These are phyloP conservation scores for Paecilomyces niveus DNA, from an alignment of 2,329 filamentous ascomycete genomes.

Conservation along the genomic window DNA sequence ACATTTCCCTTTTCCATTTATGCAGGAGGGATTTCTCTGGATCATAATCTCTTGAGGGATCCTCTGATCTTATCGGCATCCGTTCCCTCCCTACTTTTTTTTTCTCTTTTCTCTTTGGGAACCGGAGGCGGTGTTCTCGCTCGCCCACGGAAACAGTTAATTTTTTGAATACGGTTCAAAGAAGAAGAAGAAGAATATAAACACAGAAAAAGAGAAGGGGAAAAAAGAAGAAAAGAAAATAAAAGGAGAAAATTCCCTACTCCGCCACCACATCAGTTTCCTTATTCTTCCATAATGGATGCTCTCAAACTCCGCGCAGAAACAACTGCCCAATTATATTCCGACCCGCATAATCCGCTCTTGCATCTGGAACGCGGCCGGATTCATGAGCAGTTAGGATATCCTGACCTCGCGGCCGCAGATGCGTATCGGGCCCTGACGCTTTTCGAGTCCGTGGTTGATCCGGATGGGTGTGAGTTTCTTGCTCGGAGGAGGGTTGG, in stretches of 20 bases:
- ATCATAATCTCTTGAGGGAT: neutral
- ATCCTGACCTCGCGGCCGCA: constrained; percentile 81
- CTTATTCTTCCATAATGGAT: neutral
- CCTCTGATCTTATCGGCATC: neutral
- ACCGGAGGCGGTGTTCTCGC: neutral
- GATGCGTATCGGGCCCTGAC: constrained; percentile 90
- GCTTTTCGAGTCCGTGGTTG: constrained; percentile 69
- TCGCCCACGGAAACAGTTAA: neutral
- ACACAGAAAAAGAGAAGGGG: neutral
- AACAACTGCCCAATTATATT: constrained; percentile 43
- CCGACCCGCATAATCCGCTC: constrained; percentile 35
- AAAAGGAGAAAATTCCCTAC: neutral
- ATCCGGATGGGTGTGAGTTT: constrained; percentile 72
- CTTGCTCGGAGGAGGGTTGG: constrained; percentile 52
- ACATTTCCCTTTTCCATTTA: neutral
- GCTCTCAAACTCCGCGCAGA: constrained; percentile 38
- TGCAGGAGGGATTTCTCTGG: neutral
- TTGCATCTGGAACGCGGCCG: constrained; percentile 51
- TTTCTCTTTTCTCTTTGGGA: neutral
- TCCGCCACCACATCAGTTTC: neutral
- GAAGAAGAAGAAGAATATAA: neutral
- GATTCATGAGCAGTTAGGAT: constrained; percentile 66
- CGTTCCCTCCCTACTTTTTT: neutral
- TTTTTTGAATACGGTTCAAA: neutral
- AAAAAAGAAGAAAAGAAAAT: no score